Evolutionary conservation across 768 basidiomycete genomes (phyloP).

Genomic region (Mycena venus): DNA sequence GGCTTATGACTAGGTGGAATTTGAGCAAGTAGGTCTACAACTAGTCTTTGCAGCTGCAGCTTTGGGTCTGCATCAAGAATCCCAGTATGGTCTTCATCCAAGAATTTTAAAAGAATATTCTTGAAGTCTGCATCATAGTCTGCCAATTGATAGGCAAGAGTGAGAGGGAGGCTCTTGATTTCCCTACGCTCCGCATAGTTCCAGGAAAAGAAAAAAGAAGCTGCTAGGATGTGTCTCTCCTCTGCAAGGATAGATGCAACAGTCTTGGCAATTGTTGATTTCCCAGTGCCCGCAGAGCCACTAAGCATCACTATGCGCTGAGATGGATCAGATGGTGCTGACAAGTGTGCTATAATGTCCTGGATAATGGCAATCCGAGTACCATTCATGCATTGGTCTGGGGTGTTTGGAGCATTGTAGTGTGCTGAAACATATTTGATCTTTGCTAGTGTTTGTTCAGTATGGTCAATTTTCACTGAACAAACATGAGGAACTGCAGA

Average conservation of each 20-base stretch:
- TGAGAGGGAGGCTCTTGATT: not conserved
- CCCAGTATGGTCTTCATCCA: not conserved
- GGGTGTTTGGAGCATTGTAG: not conserved
- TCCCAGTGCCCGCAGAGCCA: not conserved
- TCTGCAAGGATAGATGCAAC: not conserved
- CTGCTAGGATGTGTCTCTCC: not conserved
- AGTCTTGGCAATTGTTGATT: not conserved
- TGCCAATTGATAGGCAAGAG: too few relatives aligned
- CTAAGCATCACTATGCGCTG: conserved; percentile 9
- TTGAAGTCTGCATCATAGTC: not conserved
- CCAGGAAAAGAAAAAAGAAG: not conserved
- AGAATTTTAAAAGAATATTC: not conserved
- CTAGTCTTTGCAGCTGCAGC: not conserved
- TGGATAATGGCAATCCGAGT: not conserved
- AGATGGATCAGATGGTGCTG: not conserved
- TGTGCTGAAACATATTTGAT: not conserved
- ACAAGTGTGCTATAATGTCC: not conserved
- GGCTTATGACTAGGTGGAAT: not conserved
- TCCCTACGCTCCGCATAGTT: not conserved
- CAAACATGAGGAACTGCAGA: not conserved
- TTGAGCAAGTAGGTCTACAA: not conserved
- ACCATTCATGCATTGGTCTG: not conserved
- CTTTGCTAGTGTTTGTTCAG: not conserved
- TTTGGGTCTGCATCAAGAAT: not conserved
- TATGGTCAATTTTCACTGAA: not conserved